These are phyloP conservation scores for Talaromyces ruber DNA, from an alignment of 495 filamentous ascomycete genomes.

Conservation along the genomic window DNA sequence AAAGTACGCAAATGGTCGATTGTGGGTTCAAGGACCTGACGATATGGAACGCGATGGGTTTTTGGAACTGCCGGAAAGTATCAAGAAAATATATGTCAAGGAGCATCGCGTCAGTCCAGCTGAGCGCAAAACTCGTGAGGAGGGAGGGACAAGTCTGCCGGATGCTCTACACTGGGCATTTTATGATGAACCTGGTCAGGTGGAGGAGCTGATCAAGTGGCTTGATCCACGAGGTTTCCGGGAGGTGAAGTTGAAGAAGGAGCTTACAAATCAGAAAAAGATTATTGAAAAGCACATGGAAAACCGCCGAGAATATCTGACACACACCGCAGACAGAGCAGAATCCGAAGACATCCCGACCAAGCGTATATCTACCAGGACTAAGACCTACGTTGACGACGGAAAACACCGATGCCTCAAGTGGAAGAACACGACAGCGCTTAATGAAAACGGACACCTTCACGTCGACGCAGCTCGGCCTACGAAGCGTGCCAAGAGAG, in stretches of 20 bases:
- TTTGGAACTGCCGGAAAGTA: conserved; percentile 65
- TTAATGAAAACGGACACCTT: conserved; percentile 69
- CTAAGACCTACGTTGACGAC: conserved; percentile 57
- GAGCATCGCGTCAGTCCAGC: conserved; percentile 72
- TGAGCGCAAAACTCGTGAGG: conserved; percentile 79
- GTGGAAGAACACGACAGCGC: conserved; percentile 75
- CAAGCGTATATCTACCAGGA: conserved; percentile 70
- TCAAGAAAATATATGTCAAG: conserved; percentile 48
- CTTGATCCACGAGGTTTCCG: conserved; percentile 76
- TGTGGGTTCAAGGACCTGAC: conserved; percentile 96
- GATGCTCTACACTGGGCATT: conserved; percentile 84
- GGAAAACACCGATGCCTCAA: conserved; percentile 60
- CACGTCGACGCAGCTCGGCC: conserved; percentile 71
- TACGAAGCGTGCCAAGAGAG: conserved; percentile 50
- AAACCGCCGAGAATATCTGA: conserved; percentile 63
- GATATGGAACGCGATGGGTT: conserved; percentile 79
- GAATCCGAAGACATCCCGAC: conserved; percentile 47
- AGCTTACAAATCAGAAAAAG: conserved; percentile 67
- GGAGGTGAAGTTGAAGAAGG: conserved; percentile 77
- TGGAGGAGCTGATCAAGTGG: conserved; percentile 79
- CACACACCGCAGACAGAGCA: conserved; percentile 39
- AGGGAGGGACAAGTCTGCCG: conserved; percentile 70
- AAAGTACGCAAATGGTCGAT: conserved; percentile 82
- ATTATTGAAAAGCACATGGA: conserved; percentile 76
- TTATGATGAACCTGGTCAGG: conserved; percentile 65